phyloP scores from a whole-genome alignment of 768 basidiomycete genomes.

The Lactarius sp. region DNA sequence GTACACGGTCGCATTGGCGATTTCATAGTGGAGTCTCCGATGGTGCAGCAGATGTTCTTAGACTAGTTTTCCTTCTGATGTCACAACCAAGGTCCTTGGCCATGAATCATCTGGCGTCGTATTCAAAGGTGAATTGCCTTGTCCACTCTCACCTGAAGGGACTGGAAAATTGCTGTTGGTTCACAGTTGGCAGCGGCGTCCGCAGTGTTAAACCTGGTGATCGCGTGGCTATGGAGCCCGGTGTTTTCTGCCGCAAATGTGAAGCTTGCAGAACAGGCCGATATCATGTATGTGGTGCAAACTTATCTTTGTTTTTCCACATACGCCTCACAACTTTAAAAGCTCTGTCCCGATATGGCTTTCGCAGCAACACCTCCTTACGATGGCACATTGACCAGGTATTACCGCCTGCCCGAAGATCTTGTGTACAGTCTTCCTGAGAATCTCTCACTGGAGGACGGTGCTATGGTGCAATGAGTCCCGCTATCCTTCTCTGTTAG shows the following conservation, averaged over 20 bases:
- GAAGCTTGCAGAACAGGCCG: constrained; percentile 78
- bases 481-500: neutral
- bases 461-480: constrained; percentile 69
- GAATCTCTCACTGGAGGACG: constrained; percentile 86
- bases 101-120: constrained; percentile 89
- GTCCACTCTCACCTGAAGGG: neutral
- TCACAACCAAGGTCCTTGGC: constrained; percentile 66
- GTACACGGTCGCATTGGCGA: constrained; percentile 76
- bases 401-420: constrained; percentile 83
- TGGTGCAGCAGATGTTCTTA: constrained; percentile 42
- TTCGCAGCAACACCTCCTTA: constrained; percentile 94
- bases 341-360: constrained; percentile 82
- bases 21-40: constrained; percentile 74
- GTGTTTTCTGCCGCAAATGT: constrained; percentile 79
- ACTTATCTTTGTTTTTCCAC: constrained; percentile 5
- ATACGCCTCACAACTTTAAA: neutral
- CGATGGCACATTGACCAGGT: constrained; percentile 84
- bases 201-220: constrained; percentile 76
- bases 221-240: constrained; percentile 89
- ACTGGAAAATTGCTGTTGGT: neutral
- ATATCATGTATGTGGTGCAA: constrained; percentile 56
- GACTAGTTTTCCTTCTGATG: constrained; percentile 11
- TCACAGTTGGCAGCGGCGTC: constrained; percentile 67
- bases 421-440: constrained; percentile 79
- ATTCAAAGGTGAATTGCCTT: constrained; percentile 45